These are phyloP conservation scores for Gracilaria gracilis DNA, from an alignment of 23 red algal species.

Conservation along the genomic window DNA sequence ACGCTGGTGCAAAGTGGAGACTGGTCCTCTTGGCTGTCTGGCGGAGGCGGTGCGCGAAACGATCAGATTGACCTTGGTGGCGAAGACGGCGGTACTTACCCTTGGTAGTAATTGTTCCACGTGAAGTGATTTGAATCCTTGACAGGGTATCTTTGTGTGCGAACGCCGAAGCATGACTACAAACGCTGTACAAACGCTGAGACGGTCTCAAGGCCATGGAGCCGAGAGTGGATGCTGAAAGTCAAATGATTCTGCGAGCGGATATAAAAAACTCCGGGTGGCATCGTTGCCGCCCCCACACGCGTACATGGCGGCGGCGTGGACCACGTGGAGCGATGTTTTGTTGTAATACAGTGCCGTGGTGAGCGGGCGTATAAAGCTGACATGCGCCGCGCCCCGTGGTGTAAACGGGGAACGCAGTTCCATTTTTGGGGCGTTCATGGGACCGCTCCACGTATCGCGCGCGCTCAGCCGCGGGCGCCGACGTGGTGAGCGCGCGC, in stretches of 20 bases:
- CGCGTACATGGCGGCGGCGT: background rate
- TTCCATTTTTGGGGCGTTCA: slow-evolving; percentile 15
- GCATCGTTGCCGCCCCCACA: background rate
- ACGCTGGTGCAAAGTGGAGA: background rate
- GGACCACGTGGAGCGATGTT: background rate
- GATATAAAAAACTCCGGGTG: background rate
- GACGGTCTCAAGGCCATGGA: no score
- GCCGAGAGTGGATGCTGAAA: no score
- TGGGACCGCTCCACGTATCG: background rate
- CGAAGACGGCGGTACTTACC: background rate
- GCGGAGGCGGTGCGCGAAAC: background rate
- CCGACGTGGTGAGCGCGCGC: background rate
- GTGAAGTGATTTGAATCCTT: background rate
- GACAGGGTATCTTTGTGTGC: no score
- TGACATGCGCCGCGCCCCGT: background rate
- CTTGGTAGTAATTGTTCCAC: background rate
- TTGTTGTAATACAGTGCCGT: background rate
- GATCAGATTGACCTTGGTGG: background rate
- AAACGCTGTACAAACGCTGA: no score
- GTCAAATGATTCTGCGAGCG: no score
- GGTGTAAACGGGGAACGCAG: slow-evolving; percentile 2
- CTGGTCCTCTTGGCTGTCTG: background rate
- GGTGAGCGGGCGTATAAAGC: background rate
- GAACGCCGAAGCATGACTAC: no score
- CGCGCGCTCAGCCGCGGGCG: background rate